Conservation (phyloP, 805 yeast genomes). For the Saccharomycodes ludwigii region DNA sequence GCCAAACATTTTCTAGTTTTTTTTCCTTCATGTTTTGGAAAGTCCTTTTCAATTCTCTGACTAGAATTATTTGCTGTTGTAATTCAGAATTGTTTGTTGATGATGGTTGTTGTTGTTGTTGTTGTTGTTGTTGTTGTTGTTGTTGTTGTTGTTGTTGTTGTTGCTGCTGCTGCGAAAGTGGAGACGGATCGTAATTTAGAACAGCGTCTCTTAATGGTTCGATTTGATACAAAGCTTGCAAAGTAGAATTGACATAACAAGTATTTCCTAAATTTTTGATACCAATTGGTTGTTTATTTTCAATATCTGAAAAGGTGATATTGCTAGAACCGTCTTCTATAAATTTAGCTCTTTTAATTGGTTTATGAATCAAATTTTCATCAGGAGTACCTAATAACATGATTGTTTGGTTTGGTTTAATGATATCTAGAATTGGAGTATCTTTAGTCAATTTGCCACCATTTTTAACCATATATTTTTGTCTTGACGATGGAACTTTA, state of each 20-base stretch:
- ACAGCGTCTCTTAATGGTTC: slow-evolving; percentile 58
- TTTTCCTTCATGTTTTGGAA: slow-evolving; percentile 30
- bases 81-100: slow-evolving; percentile 23
- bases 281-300: slow-evolving; percentile 64
- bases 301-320: slow-evolving; percentile 25
- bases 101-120: too few species aligned
- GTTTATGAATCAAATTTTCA: slow-evolving; percentile 38
- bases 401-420: slow-evolving; percentile 55
- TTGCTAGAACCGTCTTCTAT: slow-evolving; percentile 34
- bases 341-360: slow-evolving; percentile 43
- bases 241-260: slow-evolving; percentile 80
- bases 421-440: slow-evolving; percentile 29
- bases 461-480: slow-evolving; percentile 78
- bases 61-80: slow-evolving; percentile 26
- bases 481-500: slow-evolving; percentile 77
- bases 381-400: slow-evolving; percentile 94
- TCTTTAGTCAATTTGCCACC: slow-evolving; percentile 82
- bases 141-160: too few species aligned
- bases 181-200: slow-evolving; percentile 37
- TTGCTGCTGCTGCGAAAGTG: too few species aligned
- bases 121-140: too few species aligned
- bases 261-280: slow-evolving; percentile 92
- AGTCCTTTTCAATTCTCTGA: slow-evolving; percentile 36
- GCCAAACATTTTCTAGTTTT: slow-evolving; percentile 42
- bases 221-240: slow-evolving; percentile 78